Conservation (phyloP, 2,329 filamentous ascomycete species). For the Tricladium varicosporioides region DNA sequence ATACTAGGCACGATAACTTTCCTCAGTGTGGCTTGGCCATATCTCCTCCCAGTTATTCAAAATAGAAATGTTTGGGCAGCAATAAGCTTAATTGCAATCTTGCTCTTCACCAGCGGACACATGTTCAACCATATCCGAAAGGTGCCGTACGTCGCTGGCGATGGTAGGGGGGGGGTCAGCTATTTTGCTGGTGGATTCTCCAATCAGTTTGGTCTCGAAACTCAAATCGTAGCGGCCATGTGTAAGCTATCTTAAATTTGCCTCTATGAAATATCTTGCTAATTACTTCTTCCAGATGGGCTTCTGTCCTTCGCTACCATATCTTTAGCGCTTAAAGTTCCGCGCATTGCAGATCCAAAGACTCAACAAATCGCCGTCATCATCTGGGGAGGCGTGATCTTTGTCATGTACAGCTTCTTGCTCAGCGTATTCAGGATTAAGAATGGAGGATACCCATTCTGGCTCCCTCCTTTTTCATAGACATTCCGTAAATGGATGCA, state of each 20-base stretch:
- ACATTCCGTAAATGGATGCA: slow-evolving; percentile 2
- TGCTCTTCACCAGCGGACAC: slow-evolving; percentile 92
- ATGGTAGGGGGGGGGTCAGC: slow-evolving; percentile 80
- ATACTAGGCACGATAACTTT: slow-evolving; percentile 68
- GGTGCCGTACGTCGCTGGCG: slow-evolving; percentile 84
- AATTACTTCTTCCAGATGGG: slow-evolving; percentile 52
- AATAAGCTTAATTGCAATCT: slow-evolving; percentile 80
- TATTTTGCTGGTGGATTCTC: slow-evolving; percentile 94
- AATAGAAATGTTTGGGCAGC: slow-evolving; percentile 95
- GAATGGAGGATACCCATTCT: slow-evolving; percentile 94
- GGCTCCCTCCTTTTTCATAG: slow-evolving; percentile 75
- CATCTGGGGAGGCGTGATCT: slow-evolving; percentile 72
- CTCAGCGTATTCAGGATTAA: slow-evolving; percentile 92
- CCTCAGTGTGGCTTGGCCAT: slow-evolving; percentile 70
- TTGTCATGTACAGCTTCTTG: slow-evolving; percentile 89
- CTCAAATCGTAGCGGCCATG: slow-evolving; percentile 88
- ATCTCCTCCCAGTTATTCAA: slow-evolving; percentile 76
- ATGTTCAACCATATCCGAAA: slow-evolving; percentile 99
- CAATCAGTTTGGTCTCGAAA: slow-evolving; percentile 91
- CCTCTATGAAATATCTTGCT: slow-evolving; percentile 2
- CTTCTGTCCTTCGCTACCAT: slow-evolving; percentile 87
- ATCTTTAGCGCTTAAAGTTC: slow-evolving; percentile 86
- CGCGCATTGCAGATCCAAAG: slow-evolving; percentile 76
- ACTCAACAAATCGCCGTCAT: slow-evolving; percentile 80
- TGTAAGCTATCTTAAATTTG: slow-evolving; percentile 60